Evolutionary conservation across 179 eudicot species (phyloP).

Genomic region (Pouteria campechiana): DNA sequence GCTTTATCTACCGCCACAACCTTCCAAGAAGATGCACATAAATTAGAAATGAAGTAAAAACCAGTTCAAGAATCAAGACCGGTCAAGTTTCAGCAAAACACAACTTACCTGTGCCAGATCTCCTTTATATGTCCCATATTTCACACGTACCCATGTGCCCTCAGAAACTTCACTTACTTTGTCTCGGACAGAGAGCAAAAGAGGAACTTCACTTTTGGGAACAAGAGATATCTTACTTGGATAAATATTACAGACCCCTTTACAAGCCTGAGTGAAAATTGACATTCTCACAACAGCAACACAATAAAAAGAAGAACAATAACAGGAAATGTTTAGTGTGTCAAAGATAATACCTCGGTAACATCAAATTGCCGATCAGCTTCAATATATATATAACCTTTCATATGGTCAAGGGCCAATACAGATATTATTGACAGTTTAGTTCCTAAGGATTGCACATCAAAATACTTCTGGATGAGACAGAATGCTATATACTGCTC

Average conservation of each 20-base stretch:
- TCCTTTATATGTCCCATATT: conserved; percentile 79
- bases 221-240: conserved; percentile 44
- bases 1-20: conserved; percentile 58
- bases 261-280: conserved; percentile 52
- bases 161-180: conserved; percentile 42
- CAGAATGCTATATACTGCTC: conserved; percentile 85
- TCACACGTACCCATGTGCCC: conserved; percentile 87
- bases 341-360: conserved; percentile 40
- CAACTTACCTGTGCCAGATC: conserved; percentile 73
- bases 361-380: conserved; percentile 73
- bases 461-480: conserved; percentile 81
- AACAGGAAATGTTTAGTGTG: neutral
- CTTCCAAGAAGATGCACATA: conserved; percentile 19
- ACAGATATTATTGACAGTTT: conserved; percentile 80
- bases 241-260: conserved; percentile 68
- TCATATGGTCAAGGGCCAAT: conserved; percentile 67
- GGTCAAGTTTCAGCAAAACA: neutral
- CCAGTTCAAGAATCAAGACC: neutral
- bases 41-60: conserved; percentile 1
- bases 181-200: conserved; percentile 48
- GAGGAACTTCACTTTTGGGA: conserved; percentile 57
- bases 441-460: conserved; percentile 50
- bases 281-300: neutral
- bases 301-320: neutral
- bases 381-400: conserved; percentile 83